These are phyloP conservation scores for Neopestalotiopsis sp. DNA, from an alignment of 2,329 filamentous ascomycete genomes.

Conservation along the genomic window DNA sequence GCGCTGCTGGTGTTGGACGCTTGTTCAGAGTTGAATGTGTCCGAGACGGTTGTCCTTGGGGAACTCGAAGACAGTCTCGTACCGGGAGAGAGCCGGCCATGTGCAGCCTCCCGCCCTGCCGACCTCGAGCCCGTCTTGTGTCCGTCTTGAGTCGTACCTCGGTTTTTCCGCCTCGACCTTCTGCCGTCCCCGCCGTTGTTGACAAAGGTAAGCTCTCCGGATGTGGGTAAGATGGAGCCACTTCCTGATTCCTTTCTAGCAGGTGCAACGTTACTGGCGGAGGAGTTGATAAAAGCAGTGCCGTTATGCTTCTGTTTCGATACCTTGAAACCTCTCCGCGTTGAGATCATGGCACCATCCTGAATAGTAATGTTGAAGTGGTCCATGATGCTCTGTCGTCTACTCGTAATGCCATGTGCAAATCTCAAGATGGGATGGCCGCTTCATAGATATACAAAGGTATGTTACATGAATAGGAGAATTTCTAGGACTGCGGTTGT, in stretches of 20 bases:
- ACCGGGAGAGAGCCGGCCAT: slow-evolving; percentile 5
- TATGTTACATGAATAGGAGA: neutral
- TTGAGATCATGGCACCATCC: slow-evolving; percentile 42
- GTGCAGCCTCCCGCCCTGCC: neutral
- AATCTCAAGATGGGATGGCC: neutral
- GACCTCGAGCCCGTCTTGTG: neutral
- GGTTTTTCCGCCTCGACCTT: slow-evolving; percentile 3
- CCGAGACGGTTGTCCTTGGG: slow-evolving; percentile 17
- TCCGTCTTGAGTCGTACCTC: neutral
- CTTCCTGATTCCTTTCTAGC: neutral
- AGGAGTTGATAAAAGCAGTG: slow-evolving; percentile 43
- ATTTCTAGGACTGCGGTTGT: neutral
- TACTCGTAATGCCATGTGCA: neutral
- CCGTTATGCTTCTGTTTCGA: slow-evolving; percentile 45
- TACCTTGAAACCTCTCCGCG: slow-evolving; percentile 43
- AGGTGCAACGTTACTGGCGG: slow-evolving; percentile 6
- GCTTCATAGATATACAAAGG: neutral
- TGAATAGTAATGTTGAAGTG: slow-evolving; percentile 44
- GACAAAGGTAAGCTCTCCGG: slow-evolving; percentile 21
- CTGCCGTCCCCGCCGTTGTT: slow-evolving; percentile 16
- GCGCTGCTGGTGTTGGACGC: neutral
- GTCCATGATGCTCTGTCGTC: slow-evolving; percentile 36
- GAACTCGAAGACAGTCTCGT: slow-evolving; percentile 14
- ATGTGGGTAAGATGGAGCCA: slow-evolving; percentile 6
- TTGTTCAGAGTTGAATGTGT: slow-evolving; percentile 3